A percentile compares a stretch with the other conserved stretches of the same genome.
Conservation (phyloP, 129 eudicot species). For the Centella asiatica region DNA sequence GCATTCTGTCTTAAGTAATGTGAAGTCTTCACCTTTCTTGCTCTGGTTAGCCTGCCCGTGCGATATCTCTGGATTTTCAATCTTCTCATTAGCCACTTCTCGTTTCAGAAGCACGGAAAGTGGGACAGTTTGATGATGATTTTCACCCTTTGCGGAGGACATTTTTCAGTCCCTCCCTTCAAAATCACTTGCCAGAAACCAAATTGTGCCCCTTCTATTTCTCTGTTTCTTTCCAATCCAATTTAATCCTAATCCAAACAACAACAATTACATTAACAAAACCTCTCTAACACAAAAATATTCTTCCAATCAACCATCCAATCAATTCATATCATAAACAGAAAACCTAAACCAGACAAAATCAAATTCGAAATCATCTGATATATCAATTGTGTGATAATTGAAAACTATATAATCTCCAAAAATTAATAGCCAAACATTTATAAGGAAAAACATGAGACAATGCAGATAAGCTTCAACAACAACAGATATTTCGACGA, state of each 20-base stretch:
- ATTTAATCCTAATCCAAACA: constrained; percentile 24
- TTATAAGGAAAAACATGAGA: too few species aligned
- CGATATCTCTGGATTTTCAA: constrained; percentile 61
- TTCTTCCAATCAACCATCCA: background rate
- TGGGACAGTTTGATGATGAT: constrained; percentile 66
- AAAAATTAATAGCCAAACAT: too few species aligned
- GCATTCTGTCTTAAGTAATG: constrained; percentile 73
- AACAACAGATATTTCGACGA: too few species aligned
- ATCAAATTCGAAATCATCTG: too few species aligned
- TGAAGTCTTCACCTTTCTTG: constrained; percentile 91
- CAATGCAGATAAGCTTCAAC: background rate
- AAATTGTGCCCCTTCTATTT: constrained; percentile 15
- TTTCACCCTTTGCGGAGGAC: constrained; percentile 51
- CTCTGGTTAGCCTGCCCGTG: constrained; percentile 75
- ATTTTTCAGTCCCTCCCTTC: constrained; percentile 25
- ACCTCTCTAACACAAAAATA: background rate
- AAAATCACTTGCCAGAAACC: background rate
- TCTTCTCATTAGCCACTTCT: constrained; percentile 80
- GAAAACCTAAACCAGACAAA: background rate
- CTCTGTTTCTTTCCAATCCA: constrained; percentile 20
- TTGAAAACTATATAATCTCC: too few species aligned
- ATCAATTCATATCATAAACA: background rate
- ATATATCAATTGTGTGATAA: too few species aligned
- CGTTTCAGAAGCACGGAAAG: constrained; percentile 83
- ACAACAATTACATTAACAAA: background rate